These are phyloP conservation scores for Hemileccinum rubropunctum DNA, from an alignment of 768 basidiomycete species.

Conservation along the genomic window DNA sequence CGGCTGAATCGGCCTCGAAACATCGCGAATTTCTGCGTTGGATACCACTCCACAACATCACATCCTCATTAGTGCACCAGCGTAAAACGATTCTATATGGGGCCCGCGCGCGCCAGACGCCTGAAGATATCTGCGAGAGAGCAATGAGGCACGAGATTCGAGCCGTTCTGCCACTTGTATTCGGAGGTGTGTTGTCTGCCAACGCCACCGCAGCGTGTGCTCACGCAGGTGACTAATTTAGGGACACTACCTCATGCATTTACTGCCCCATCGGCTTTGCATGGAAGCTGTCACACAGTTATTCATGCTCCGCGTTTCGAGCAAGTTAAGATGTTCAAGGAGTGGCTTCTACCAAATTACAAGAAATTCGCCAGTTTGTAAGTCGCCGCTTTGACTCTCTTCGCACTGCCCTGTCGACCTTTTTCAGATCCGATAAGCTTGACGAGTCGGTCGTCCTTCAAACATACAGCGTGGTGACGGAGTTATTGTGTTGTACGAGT, in stretches of 20 bases:
- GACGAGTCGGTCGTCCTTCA: slow-evolving; percentile 42
- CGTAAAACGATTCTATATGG: slow-evolving; percentile 71
- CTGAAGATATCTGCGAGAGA: slow-evolving; percentile 67
- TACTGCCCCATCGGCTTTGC: slow-evolving; percentile 39
- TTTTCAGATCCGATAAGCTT: slow-evolving; percentile 26
- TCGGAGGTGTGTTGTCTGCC: slow-evolving; percentile 46
- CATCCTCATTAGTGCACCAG: slow-evolving; percentile 60
- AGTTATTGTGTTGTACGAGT: slow-evolving; percentile 57
- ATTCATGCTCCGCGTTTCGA: slow-evolving; percentile 65
- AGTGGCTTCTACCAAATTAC: slow-evolving; percentile 75
- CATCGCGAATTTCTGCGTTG: slow-evolving; percentile 69
- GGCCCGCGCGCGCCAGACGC: slow-evolving; percentile 61
- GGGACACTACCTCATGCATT: slow-evolving; percentile 29
- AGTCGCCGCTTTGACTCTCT: slow-evolving; percentile 3
- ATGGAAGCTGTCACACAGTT: slow-evolving; percentile 44
- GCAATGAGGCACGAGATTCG: slow-evolving; percentile 72
- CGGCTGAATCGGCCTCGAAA: slow-evolving; percentile 41
- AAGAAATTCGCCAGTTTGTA: slow-evolving; percentile 54
- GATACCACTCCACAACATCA: slow-evolving; percentile 65
- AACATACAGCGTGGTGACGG: slow-evolving; percentile 54
- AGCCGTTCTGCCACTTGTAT: slow-evolving; percentile 60
- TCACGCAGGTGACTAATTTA: slow-evolving; percentile 22
- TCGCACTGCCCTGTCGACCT: background rate
- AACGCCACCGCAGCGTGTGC: background rate
- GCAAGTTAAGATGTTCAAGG: slow-evolving; percentile 64